These are phyloP conservation scores for Claviceps sp. DNA, from an alignment of 2,329 filamentous ascomycete genomes.

Conservation along the genomic window DNA sequence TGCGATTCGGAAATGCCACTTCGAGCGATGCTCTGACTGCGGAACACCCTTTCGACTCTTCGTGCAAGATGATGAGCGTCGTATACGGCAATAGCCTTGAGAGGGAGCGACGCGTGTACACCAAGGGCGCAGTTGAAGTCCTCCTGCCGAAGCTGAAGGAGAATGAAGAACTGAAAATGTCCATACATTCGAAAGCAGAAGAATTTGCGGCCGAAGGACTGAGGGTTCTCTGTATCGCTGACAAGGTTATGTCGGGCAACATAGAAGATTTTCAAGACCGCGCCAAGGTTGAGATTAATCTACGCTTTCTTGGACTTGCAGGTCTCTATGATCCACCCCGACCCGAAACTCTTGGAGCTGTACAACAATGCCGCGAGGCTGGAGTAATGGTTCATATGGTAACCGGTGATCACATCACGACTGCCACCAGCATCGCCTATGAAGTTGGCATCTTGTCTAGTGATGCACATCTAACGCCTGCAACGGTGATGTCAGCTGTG, in stretches of 20 bases:
- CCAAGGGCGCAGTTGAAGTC: slow-evolving; percentile 47
- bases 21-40: slow-evolving; percentile 36
- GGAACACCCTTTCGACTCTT: slow-evolving; percentile 62
- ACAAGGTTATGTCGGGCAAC: slow-evolving; percentile 27
- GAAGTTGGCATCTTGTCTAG: slow-evolving; percentile 47
- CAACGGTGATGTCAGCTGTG: slow-evolving; percentile 45
- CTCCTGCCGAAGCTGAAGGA: slow-evolving; percentile 38
- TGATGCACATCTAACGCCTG: slow-evolving; percentile 22
- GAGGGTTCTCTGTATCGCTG: slow-evolving; percentile 54
- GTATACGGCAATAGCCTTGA: slow-evolving; percentile 35
- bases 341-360: slow-evolving; percentile 48
- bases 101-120: slow-evolving; percentile 31
- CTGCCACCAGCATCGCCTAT: slow-evolving; percentile 50
- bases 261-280: slow-evolving; percentile 32
- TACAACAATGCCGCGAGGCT: slow-evolving; percentile 43
- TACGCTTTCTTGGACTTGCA: slow-evolving; percentile 55
- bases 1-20: slow-evolving; percentile 45
- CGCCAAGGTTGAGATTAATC: slow-evolving; percentile 37
- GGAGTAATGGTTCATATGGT: slow-evolving; percentile 58
- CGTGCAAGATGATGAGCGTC: slow-evolving; percentile 63
- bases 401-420: slow-evolving; percentile 56
- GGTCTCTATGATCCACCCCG: slow-evolving; percentile 63
- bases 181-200: slow-evolving; percentile 37
- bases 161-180: slow-evolving; percentile 30
- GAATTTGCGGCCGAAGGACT: slow-evolving; percentile 49